These are phyloP conservation scores for Ceratobasidium sp. DNA, from an alignment of 1,284 basidiomycete species.

Conservation along the genomic window DNA sequence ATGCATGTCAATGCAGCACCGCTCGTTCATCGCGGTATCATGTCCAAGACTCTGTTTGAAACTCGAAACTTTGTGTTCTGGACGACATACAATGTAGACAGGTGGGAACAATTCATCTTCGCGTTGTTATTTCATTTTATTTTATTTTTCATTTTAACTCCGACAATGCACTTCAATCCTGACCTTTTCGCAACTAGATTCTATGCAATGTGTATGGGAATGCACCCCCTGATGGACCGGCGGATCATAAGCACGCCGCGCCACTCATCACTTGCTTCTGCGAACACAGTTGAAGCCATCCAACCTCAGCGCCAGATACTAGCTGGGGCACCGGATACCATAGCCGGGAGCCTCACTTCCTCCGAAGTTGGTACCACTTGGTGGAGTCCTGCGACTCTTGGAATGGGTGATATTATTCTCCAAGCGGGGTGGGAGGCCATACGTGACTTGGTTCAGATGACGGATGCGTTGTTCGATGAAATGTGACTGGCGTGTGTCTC, in stretches of 20 bases:
- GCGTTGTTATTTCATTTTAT: background rate
- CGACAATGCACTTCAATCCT: background rate
- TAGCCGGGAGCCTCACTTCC: background rate
- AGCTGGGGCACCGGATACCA: background rate
- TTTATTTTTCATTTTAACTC: background rate
- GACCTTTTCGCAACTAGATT: background rate
- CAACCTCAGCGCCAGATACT: background rate
- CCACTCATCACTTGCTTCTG: constrained; percentile 29
- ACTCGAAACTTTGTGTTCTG: constrained; percentile 42
- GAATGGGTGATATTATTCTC: constrained; percentile 23
- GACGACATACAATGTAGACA: constrained; percentile 31
- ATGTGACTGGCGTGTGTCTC: constrained; percentile 3
- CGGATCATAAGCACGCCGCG: constrained; percentile 38
- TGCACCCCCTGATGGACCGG: constrained; percentile 40
- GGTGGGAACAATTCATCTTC: background rate
- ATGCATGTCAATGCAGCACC: constrained; percentile 43
- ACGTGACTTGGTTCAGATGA: constrained; percentile 37
- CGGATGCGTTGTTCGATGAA: constrained; percentile 35
- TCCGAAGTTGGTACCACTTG: constrained; percentile 7
- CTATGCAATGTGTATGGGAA: constrained; percentile 33
- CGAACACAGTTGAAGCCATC: background rate
- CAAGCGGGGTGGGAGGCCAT: constrained; percentile 41
- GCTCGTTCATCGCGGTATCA: constrained; percentile 16
- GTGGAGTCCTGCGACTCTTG: constrained; percentile 36
- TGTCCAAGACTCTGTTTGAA: constrained; percentile 41